Conservation (phyloP, 352 stramenopile species). For the Aphanomyces invadans region DNA sequence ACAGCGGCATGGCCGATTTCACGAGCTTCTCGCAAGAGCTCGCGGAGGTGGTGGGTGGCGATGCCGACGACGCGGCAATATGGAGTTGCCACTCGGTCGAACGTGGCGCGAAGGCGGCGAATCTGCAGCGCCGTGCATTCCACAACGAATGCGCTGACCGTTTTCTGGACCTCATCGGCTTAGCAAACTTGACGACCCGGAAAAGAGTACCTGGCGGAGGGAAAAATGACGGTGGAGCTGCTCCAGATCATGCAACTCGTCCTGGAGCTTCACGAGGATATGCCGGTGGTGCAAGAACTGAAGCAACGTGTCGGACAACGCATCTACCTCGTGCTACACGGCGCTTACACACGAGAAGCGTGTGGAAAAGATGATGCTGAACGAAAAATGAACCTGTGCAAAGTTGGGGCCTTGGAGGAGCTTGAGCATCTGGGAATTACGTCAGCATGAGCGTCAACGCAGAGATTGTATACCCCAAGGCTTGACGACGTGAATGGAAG, state of each 20-base stretch:
- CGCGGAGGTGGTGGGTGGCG: not conserved
- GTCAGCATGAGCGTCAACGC: not conserved
- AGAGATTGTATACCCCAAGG: not conserved
- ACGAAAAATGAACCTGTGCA: not conserved
- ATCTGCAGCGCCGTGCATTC: not conserved
- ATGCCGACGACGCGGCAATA: not conserved
- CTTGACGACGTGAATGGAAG: not conserved
- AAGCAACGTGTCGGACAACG: not conserved
- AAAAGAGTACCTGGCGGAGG: not conserved
- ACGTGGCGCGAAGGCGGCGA: not conserved
- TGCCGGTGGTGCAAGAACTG: conserved; percentile 1
- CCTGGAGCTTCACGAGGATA: not conserved
- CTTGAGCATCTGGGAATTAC: conserved; percentile 16
- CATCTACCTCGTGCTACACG: conserved; percentile 10
- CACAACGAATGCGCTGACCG: not conserved
- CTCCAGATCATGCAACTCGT: not conserved
- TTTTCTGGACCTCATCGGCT: too few species aligned
- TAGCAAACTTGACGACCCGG: not conserved
- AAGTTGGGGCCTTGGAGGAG: not conserved
- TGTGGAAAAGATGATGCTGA: not conserved
- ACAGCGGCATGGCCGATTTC: not conserved
- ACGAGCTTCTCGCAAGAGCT: not conserved
- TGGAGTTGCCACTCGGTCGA: not conserved
- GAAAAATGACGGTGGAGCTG: not conserved
- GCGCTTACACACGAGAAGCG: not conserved